A percentile compares a stretch with the other conserved stretches of the same genome.
Conservation (phyloP, 2,329 filamentous ascomycete genomes). For the Fusarium hostae region DNA sequence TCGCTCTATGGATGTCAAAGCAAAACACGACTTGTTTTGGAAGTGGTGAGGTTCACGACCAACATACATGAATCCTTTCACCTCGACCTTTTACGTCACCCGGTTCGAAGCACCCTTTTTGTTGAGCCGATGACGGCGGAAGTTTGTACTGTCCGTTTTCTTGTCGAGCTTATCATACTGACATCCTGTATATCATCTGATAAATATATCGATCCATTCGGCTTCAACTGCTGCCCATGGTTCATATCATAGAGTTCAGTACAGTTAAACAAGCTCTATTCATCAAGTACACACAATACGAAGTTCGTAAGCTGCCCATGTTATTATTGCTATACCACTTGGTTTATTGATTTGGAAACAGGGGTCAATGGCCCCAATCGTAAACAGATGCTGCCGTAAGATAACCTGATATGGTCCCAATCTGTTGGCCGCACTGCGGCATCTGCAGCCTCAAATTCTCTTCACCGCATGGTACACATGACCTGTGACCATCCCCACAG, state of each 20-base stretch:
- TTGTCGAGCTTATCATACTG: background rate
- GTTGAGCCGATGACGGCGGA: background rate
- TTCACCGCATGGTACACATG: constrained; percentile 22
- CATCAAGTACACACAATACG: constrained; percentile 3
- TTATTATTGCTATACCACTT: constrained; percentile 25
- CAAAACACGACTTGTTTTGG: constrained; percentile 33
- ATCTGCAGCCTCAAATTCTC: constrained; percentile 20
- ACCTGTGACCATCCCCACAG: constrained; percentile 12
- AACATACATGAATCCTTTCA: constrained; percentile 28
- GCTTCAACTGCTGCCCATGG: background rate
- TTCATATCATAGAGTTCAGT: background rate
- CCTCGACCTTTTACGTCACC: constrained; percentile 18
- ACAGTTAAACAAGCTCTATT: background rate
- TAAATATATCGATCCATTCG: background rate
- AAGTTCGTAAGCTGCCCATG: constrained; percentile 5
- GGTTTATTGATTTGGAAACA: constrained; percentile 17
- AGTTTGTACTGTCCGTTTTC: background rate
- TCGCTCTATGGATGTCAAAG: constrained; percentile 28
- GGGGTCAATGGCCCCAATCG: constrained; percentile 1
- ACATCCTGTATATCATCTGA: background rate
- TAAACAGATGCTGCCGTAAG: constrained; percentile 15
- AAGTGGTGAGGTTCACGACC: constrained; percentile 12
- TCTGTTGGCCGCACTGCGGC: constrained; percentile 40
- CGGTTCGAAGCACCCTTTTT: background rate
- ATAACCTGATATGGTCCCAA: constrained; percentile 31